Evolutionary conservation across 1,284 basidiomycete genomes (phyloP), one percentile per base, ranked within the genome.

Genomic region (Moesziomyces antarcticus): DNA sequence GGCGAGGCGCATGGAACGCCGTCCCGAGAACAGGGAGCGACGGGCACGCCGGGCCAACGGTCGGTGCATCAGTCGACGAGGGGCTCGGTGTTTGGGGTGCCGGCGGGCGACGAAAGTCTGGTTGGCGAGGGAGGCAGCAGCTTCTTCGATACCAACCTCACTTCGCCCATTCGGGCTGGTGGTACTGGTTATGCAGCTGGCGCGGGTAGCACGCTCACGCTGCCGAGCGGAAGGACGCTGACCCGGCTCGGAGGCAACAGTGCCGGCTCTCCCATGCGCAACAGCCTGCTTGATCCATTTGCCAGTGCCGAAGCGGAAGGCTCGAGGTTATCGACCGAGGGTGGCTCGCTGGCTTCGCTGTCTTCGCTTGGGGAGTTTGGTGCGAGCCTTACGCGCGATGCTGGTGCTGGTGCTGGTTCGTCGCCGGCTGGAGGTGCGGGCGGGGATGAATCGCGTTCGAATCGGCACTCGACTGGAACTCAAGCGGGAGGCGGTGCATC

Each of bases 71-170:
- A 20, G 51, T 40, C 50, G 22, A 30, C 44, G 22, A 54, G 64
- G 16, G 41, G n/a, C n/a, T 58, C 55, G 25, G 42, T 52, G 11
- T 47, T 48, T 45, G 51, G 47, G 18, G 47, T 18, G 48, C 9
- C 45, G 2, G 18, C 57, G 0, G 30, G 35, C 7, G 67, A 59
- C 8, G 67, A 59, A 11, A 33, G 13, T 21, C 33, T 27, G 1
- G 43, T 16, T 14, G 46, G 46, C 8, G 67, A 60, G 21, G 57
- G 27, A 2, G 55, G 30, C 13, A 50, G 64, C 21, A 67, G 60
- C 57, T 73, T 73, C 40, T 61, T 73, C 11, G 70, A 73, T 30
- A 51, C 64, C 10, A 63, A 61, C 50, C 49, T 61, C n/a, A 52
- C 60, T 1, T 68, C 70, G 13, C 61, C 70, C 6, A 46, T 68